Percentiles rank a stretch among this genome's conserved stretches.
Conservation (phyloP, 2,329 filamentous ascomycete genomes). For the Remersonia thermophila region DNA sequence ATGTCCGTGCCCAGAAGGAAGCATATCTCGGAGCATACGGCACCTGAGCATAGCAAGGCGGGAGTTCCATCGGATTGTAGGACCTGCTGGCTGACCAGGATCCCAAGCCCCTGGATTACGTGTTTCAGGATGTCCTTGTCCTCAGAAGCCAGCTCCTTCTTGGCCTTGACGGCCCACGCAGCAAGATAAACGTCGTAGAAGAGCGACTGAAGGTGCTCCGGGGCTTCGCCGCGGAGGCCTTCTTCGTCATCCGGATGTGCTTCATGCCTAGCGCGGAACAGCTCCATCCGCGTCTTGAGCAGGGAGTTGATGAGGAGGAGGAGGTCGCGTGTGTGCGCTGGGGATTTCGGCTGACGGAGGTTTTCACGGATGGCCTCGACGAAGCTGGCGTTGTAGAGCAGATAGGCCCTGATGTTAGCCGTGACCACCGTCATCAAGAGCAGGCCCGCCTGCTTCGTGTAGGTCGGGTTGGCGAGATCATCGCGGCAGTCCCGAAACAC, state of each 20-base stretch:
- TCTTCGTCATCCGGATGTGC: conserved; percentile 23
- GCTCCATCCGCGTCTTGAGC: conserved; percentile 32
- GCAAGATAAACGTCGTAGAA: conserved; percentile 32
- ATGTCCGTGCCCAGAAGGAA: conserved; percentile 13
- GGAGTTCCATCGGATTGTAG: conserved; percentile 12
- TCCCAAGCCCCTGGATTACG: conserved; percentile 33
- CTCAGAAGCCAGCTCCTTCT: conserved; percentile 22
- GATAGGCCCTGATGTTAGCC: conserved; percentile 36
- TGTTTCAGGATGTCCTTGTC: conserved; percentile 30
- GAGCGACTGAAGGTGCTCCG: conserved; percentile 27
- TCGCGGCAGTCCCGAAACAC: conserved; percentile 41
- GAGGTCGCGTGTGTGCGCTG: conserved; percentile 39
- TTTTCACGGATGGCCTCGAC: conserved; percentile 37
- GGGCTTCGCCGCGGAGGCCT: conserved; percentile 26
- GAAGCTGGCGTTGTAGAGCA: conserved; percentile 33
- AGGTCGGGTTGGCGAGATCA: conserved; percentile 41
- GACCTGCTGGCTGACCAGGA: conserved; percentile 30
- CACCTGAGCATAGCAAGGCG: conserved; percentile 23
- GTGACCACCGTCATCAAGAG: conserved; percentile 39
- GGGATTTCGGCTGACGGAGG: conserved; percentile 37
- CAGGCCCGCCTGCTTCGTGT: conserved; percentile 39
- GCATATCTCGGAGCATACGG: conserved; percentile 28
- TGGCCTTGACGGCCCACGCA: conserved; percentile 23
- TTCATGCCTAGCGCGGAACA: conserved; percentile 21
- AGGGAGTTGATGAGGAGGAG: conserved; percentile 39